Evolutionary conservation across 225 moss, liverwort and hornwort genomes (phyloP), one percentile per base, ranked within the genome.

Genomic region (Pleurozium schreberi): DNA sequence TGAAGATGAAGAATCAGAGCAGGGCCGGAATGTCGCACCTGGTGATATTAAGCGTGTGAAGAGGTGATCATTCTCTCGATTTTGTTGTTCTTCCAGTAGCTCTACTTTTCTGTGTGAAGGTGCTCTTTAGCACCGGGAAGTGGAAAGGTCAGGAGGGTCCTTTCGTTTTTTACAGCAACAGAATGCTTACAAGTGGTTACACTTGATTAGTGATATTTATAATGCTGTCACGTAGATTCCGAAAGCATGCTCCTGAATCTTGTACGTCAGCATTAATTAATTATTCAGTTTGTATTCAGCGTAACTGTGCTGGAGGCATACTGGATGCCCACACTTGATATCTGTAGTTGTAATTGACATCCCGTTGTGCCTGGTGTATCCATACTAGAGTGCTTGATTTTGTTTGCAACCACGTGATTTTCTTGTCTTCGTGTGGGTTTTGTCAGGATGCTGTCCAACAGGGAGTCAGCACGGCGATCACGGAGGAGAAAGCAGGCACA

Each of bases 401-500:
- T 77, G 47, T 62, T n/a, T 82, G 84, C 66, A 69, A 63, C 65
- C 65, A 47, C 67, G 75, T 90, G 87, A 91, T 90, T 70, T 73
- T 91, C 34, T 84, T 84, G 60, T 43, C 36, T 84, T 63, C 26
- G 64, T 81, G 67, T 80, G 87, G 67, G 19, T 65, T 66, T 86
- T 88, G 84, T 62, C 92, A 99, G 99, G 92, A 99, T 97, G 99
- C 93, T 96, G 7, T 99, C 99, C 45, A 99, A 99, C 61, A 94
- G 99, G 88, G 99, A 99, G 88, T 99, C 99, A 81, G 99, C 99
- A 33, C 93, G 99, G 85, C 95, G 99, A 85, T 99, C 99, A 11
- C 94, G 99, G 82, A 92, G 97, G 93, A 96, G 99, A 91, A 99
- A 99, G 89, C 99, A 99, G 93, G 99, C 96, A 33, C 99, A 99